These are phyloP conservation scores for Calonectria fujianensis DNA, from an alignment of 2,329 filamentous ascomycete genomes.

Conservation along the genomic window DNA sequence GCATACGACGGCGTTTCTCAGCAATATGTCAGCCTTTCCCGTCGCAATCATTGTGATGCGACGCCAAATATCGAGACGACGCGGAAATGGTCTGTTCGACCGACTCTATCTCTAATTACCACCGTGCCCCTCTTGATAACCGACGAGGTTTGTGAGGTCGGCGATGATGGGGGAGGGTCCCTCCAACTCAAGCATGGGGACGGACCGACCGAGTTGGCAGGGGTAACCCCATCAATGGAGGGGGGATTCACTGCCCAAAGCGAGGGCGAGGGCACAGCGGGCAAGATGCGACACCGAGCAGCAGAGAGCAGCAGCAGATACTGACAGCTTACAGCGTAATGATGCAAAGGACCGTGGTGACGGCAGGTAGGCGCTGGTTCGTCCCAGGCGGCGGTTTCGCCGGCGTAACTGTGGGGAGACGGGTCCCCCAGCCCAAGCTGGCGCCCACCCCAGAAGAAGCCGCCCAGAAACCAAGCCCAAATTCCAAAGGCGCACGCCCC, in stretches of 20 bases:
- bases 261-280: neutral
- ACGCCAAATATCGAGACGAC: constrained; percentile 12
- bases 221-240: constrained; percentile 14
- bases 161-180: constrained; percentile 34
- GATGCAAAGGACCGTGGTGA: constrained; percentile 41
- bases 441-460: constrained; percentile 37
- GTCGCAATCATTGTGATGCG: constrained; percentile 15
- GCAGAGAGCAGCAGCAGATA: constrained; percentile 42
- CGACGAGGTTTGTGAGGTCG: constrained; percentile 27
- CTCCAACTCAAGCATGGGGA: constrained; percentile 33
- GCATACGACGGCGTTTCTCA: constrained; percentile 16
- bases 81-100: neutral
- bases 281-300: constrained; percentile 27
- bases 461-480: constrained; percentile 30
- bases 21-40: constrained; percentile 21
- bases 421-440: constrained; percentile 35
- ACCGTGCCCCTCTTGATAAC: constrained; percentile 33
- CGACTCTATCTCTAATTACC: constrained; percentile 24
- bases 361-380: constrained; percentile 58
- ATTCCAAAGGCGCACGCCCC: constrained; percentile 26
- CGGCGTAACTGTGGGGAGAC: constrained; percentile 75
- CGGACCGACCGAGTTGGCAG: constrained; percentile 34
- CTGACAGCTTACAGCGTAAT: constrained; percentile 34
- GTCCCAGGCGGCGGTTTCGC: constrained; percentile 72
- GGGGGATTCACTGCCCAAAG: neutral